Percentiles rank a stretch among this genome's conserved stretches.
These are phyloP conservation scores for Panicum virgatum DNA, from an alignment of 202 grass and related monocot genomes.

Conservation along the genomic window DNA sequence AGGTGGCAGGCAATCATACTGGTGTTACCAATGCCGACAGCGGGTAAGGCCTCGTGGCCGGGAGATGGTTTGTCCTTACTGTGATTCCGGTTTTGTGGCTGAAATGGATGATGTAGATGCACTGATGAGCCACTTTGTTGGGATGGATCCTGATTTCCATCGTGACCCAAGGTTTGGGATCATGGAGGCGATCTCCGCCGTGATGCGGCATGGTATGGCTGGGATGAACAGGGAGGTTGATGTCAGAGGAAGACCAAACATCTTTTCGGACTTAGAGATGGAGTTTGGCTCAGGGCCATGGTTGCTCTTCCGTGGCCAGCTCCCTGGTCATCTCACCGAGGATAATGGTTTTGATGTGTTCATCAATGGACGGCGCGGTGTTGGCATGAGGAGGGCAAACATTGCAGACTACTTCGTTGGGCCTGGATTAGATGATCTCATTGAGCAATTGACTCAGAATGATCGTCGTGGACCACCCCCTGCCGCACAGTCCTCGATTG, in stretches of 20 bases:
- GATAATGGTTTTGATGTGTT: conserved; percentile 55
- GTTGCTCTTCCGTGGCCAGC: conserved; percentile 83
- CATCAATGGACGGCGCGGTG: conserved; percentile 53
- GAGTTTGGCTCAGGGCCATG: conserved; percentile 74
- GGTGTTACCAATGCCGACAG: conserved; percentile 86
- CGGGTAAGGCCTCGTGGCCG: conserved; percentile 61
- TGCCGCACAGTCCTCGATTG: conserved; percentile 71
- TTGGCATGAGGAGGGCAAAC: conserved; percentile 61
- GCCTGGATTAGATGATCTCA: conserved; percentile 80
- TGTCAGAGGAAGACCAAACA: conserved; percentile 53
- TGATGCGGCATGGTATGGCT: conserved; percentile 74
- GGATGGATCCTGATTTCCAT: conserved; percentile 63
- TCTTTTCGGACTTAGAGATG: conserved; percentile 75
- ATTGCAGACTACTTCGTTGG: conserved; percentile 86
- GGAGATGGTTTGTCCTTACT: conserved; percentile 79
- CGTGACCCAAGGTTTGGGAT: conserved; percentile 65
- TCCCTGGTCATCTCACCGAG: conserved; percentile 62
- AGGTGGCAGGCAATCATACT: conserved; percentile 56
- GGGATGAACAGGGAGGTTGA: conserved; percentile 62
- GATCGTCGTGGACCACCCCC: conserved; percentile 73
- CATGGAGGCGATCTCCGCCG: conserved; percentile 75
- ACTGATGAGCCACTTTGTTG: conserved; percentile 62
- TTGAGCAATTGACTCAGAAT: conserved; percentile 73
- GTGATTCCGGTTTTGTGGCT: conserved; percentile 75
- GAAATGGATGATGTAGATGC: conserved; percentile 68